Base-by-base conservation (phyloP, 2,329 filamentous ascomycete species). In the Fusarium secorum region DNA sequence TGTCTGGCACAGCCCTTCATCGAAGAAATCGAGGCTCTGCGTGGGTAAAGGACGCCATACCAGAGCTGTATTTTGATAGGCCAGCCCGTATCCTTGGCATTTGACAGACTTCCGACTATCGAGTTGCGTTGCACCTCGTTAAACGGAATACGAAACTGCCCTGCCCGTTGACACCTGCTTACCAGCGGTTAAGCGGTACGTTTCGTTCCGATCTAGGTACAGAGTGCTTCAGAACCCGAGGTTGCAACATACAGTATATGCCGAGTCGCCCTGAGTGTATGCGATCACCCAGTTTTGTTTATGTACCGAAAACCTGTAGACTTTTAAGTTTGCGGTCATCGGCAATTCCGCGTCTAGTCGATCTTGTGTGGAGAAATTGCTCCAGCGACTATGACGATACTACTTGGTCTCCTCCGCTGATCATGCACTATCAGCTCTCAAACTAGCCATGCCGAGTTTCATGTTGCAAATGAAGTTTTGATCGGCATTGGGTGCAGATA, bases 341-440 rank as follows among this genome's bases (percentile, higher is more conserved):
- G 68, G 68, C 68, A 71, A 55, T 71, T 57, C 68, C 55, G 64
- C 55, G 18, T 35, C 68, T 61, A 58, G 68, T 69, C 46, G 60
- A 64, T 60, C 53, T 36, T 32, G 5, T 72, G 68, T 71, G 68
- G 68, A 58, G 64, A 62, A n/a, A 65, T 24, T 28, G 32, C 39
- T 28, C 49, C n/a, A 65, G 41, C 22, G 41, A 30, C 42, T 53
- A 68, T 59, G 68, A 64, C 65, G 53, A 56, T 51, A 28, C 54
- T 36, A 58, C 48, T 51, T 46, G 32, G 49, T 49, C 53, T 51
- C 32, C 35, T 41, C 15, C 46, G 60, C 60, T 30, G 59, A 69
- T 71, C 64, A 42, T 41, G 46, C 42, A 41, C 51, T 52, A 52
- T 55, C 45, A 44, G 38, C 33, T 41, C 55, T 35, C 41, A 26